Evolutionary conservation across 2,329 filamentous ascomycete species (phyloP), one percentile per base, ranked within the genome.

Genomic region (Phoma sp.): DNA sequence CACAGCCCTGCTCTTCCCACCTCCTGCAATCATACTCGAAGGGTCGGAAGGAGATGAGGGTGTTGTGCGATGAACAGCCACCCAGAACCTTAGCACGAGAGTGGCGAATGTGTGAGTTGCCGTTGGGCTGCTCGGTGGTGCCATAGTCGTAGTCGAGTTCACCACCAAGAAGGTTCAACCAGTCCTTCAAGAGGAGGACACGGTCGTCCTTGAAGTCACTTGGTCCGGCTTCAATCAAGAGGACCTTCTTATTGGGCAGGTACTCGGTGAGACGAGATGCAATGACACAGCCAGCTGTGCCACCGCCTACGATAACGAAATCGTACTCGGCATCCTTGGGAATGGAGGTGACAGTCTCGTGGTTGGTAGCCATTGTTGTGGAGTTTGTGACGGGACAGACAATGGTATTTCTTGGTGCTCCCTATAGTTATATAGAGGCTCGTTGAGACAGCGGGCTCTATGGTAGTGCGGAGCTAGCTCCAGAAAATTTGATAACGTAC

Each of bases 51-150:
- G 90, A 95, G 76, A 96, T 96, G 68, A 96, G 82, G 19, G 92
- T 96, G 79, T 96, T 96, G 83, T 96, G 92, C 56, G 90, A 94
- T 39, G 92, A 96, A 82, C 92, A 96, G 64, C 92, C 92, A 65
- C 92, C 92, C 27, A 96, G 84, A 35, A 96, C 92, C 81, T 96
- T 96, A 61, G 92, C 92, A 60, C 92, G 88, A 13, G 92, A 96
- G 80, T 96, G 92, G 62, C 92, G 88, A 79, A 96, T 96, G 79
- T 92, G 85, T 52, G 90, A 95, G 82, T 96, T 96, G 72, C 92
- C 91, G 85, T 78, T 95, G 61, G 92, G 92, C 80, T 96, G 92
- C 78, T 96, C 91, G 43, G 88, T 91, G 31, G 92, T 96, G 69
- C 85, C 85, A 77, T 96, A 96, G 77, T 96, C 92, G 77, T 94